phyloP scores from a whole-genome alignment of 345 rosid genomes.

The Streptanthus diversifolius region DNA sequence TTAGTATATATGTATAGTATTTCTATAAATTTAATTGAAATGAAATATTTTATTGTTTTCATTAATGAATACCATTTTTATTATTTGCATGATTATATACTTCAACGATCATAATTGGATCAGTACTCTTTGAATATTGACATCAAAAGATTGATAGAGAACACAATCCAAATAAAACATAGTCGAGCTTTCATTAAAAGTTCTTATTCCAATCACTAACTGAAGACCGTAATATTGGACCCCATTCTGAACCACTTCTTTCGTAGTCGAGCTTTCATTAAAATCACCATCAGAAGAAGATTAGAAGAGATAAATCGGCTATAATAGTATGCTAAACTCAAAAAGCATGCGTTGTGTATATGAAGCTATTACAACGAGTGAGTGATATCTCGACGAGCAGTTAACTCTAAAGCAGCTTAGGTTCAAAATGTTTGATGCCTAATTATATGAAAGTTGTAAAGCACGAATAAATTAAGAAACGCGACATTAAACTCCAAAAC shows the following conservation, averaged over 20 bases:
- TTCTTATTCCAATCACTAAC: conserved; percentile 62
- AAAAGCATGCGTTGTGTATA: not conserved
- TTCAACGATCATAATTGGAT: not conserved
- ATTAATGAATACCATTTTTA: not conserved
- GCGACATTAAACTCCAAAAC: not conserved
- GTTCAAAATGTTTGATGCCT: not conserved
- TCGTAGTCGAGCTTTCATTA: conserved; percentile 71
- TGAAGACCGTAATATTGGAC: conserved; percentile 49
- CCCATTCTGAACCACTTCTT: conserved; percentile 54
- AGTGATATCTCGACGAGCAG: not conserved
- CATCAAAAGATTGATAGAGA: conserved; percentile 1
- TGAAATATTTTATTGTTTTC: not conserved
- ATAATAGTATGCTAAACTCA: not conserved
- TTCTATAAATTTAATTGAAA: not conserved
- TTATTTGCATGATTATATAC: not conserved
- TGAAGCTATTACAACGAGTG: not conserved
- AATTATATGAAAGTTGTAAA: not conserved
- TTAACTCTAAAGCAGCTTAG: not conserved
- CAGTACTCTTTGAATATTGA: no score
- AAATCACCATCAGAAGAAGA: conserved; percentile 22
- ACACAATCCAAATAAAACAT: not conserved
- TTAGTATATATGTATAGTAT: not conserved
- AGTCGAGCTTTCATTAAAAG: no score
- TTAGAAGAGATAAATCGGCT: conserved; percentile 6
- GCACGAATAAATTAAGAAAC: not conserved